Percentiles rank a stretch among this genome's conserved stretches.
These are phyloP conservation scores for Leccinum pellstonianum DNA, from an alignment of 768 basidiomycete genomes.

Conservation along the genomic window DNA sequence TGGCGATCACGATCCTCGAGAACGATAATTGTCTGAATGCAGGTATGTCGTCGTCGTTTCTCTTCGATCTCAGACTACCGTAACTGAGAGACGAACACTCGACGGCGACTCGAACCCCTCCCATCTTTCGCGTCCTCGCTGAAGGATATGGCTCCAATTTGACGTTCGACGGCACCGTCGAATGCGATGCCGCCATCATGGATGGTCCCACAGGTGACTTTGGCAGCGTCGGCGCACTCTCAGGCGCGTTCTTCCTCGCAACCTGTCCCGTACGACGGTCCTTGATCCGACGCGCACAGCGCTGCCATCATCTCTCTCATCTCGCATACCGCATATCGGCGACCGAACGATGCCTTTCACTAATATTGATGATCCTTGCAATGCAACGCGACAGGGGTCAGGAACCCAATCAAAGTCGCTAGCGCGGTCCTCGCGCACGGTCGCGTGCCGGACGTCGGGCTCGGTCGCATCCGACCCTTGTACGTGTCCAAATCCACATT, in stretches of 20 bases:
- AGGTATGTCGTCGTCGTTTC: slow-evolving; percentile 38
- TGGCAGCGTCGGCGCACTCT: slow-evolving; percentile 72
- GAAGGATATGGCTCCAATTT: slow-evolving; percentile 77
- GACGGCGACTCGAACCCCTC: background rate
- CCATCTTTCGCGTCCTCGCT: background rate
- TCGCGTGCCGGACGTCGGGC: slow-evolving; percentile 37
- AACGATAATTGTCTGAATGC: slow-evolving; percentile 70
- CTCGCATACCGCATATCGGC: background rate
- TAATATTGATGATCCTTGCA: background rate
- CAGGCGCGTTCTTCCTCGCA: slow-evolving; percentile 42
- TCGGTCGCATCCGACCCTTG: slow-evolving; percentile 74
- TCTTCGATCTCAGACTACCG: background rate
- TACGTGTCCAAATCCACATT: slow-evolving; percentile 31
- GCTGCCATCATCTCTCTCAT: background rate
- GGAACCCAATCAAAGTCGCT: slow-evolving; percentile 68
- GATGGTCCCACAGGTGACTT: slow-evolving; percentile 48
- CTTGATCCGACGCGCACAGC: background rate
- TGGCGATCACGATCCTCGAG: slow-evolving; percentile 59
- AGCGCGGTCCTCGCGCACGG: slow-evolving; percentile 55
- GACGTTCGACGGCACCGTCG: slow-evolving; percentile 69
- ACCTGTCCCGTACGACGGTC: background rate
- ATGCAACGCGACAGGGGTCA: slow-evolving; percentile 46
- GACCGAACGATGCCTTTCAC: background rate
- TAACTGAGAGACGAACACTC: background rate
- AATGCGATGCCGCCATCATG: slow-evolving; percentile 83